Evolutionary conservation across 768 basidiomycete species (phyloP).

Genomic region (Tylopilus felleus): DNA sequence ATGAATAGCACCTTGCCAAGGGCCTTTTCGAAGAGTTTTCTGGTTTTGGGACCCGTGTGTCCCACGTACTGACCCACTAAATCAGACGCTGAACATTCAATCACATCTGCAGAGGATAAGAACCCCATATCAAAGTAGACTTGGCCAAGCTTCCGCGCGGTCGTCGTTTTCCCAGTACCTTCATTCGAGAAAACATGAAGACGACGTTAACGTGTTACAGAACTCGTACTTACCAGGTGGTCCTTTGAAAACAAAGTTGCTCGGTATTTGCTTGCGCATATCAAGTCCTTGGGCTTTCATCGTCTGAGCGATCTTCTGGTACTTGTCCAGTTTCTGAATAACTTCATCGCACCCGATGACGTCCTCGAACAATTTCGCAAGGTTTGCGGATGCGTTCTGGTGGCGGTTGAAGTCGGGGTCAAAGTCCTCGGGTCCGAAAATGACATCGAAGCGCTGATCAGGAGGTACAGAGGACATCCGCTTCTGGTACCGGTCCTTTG

Average conservation of each 20-base stretch:
- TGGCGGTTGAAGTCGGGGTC: slow-evolving; percentile 58
- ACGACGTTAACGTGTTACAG: background rate
- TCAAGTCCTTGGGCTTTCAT: slow-evolving; percentile 43
- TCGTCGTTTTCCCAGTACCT: slow-evolving; percentile 67
- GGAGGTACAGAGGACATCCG: slow-evolving; percentile 32
- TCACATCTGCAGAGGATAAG: slow-evolving; percentile 47
- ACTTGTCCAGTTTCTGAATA: slow-evolving; percentile 45
- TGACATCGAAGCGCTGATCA: slow-evolving; percentile 18
- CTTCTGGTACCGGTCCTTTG: slow-evolving; percentile 46
- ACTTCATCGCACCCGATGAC: slow-evolving; percentile 59
- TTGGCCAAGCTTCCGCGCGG: slow-evolving; percentile 58
- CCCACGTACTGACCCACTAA: slow-evolving; percentile 69
- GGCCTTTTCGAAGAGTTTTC: slow-evolving; percentile 57
- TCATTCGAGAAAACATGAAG: background rate
- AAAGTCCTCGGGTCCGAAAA: slow-evolving; percentile 50
- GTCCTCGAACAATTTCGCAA: slow-evolving; percentile 57
- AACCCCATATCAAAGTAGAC: slow-evolving; percentile 65
- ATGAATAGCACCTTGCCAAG: slow-evolving; percentile 67
- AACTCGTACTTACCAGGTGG: slow-evolving; percentile 51
- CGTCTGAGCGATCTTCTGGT: slow-evolving; percentile 46
- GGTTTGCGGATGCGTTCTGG: slow-evolving; percentile 45
- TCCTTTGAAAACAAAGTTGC: slow-evolving; percentile 67
- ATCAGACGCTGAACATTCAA: slow-evolving; percentile 68
- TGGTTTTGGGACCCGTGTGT: slow-evolving; percentile 68
- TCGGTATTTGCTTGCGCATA: slow-evolving; percentile 52